A percentile compares a stretch with the other conserved stretches of the same genome.
phyloP scores from a whole-genome alignment of 306 rosid genomes.

The Lathyrus sativus region DNA sequence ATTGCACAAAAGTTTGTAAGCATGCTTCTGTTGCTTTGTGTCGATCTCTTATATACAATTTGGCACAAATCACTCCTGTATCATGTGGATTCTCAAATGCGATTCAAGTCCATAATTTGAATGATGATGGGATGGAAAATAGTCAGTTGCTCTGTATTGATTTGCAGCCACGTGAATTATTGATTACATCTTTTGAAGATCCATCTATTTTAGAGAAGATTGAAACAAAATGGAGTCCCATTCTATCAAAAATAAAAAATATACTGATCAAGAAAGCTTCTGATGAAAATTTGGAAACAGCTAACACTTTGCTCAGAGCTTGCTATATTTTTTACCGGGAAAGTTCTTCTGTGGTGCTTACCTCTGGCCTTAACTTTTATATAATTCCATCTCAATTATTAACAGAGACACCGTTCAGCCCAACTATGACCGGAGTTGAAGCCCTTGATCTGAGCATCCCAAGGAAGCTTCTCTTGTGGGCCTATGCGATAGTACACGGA shows the following conservation, averaged over 20 bases:
- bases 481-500: conserved; percentile 72
- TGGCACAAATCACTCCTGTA: conserved; percentile 73
- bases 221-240: conserved; percentile 65
- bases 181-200: conserved; percentile 83
- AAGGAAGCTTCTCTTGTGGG: conserved; percentile 99
- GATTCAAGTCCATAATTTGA: conserved; percentile 49
- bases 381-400: conserved; percentile 60
- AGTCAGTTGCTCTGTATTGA: conserved; percentile 76
- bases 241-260: conserved; percentile 61
- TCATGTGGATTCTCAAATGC: conserved; percentile 50
- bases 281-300: conserved; percentile 78
- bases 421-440: conserved; percentile 65
- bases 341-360: conserved; percentile 75
- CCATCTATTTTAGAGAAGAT: conserved; percentile 53
- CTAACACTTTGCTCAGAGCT: conserved; percentile 76
- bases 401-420: conserved; percentile 56
- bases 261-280: conserved; percentile 57
- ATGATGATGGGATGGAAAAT: conserved; percentile 58
- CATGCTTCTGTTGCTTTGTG: conserved; percentile 96
- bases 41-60: conserved; percentile 74
- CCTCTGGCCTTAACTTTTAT: conserved; percentile 76
- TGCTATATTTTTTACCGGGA: conserved; percentile 87
- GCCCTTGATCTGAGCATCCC: conserved; percentile 89
- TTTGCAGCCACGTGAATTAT: conserved; percentile 73
- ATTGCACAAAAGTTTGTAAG: conserved; percentile 82